Base-by-base conservation (phyloP, 768 basidiomycete species). In the Tulasnella sp. region DNA sequence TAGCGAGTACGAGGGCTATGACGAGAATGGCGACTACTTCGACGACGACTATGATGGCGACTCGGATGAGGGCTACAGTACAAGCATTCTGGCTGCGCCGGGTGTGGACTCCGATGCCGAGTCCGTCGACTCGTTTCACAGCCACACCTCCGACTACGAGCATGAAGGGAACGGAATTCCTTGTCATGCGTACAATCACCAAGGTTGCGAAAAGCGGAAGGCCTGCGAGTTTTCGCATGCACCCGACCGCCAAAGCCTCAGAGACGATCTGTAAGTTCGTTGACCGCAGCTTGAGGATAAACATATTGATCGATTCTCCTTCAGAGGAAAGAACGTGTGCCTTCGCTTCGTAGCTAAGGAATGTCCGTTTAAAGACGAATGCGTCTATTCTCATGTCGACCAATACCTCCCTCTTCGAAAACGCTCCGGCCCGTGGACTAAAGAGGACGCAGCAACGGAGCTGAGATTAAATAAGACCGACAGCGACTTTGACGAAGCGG, bases 131-230 rank as follows among this genome's bases (percentile, higher is more conserved):
- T 74, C 72, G 16, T 74, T 39, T 34, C 72, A 74, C 36, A 77
- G 76, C 76, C 76, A 77, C 36, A 77, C 76, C 19, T 77, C 76
- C 3, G 76, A 77, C 56, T 77, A 58, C 58, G 34, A 77, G 27
- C 76, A 77, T 24, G 52, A 40, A 62, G 76, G 76, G 27, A 77
- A 77, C 39, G 58, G 56, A 6, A 77, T 77, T n/a, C 76, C 76
- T 21, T 77, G 76, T 40, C 34, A n/a, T 27, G 76, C 24, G 24
- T 77, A 77, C 56, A 77, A 77, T 27, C 76, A 77, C 39, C 1
- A 62, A 18, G 76, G 76, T 24, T 77, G 76, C 24, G 19, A 27
- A 19, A 21, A n/a, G 76, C 36, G 58, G 16, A 56, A 39, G 14
- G 40, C 21, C 38, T 77, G 76, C 27, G 48, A 52, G 18, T 77